These are phyloP conservation scores for Sporothrix sp. DNA, from an alignment of 2,329 filamentous ascomycete species.

Conservation along the genomic window DNA sequence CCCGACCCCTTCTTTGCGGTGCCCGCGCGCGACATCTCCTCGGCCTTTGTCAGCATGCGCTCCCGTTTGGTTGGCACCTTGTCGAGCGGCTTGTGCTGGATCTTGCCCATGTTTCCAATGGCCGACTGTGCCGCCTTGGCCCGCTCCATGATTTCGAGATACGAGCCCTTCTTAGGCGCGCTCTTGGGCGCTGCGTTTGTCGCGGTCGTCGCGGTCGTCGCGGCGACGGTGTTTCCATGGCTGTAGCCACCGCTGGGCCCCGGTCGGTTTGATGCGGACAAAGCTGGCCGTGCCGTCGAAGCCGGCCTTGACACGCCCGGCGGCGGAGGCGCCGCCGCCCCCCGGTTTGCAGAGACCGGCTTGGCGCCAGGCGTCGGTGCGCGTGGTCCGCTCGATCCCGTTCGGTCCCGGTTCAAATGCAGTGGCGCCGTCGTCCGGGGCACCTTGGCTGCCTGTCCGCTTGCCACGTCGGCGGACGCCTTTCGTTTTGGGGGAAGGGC, in stretches of 20 bases:
- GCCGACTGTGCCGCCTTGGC: constrained; percentile 55
- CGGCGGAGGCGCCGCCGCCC: too few relatives aligned
- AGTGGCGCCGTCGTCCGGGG: constrained; percentile 25
- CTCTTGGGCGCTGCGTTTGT: constrained; percentile 24
- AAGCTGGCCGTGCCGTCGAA: not conserved
- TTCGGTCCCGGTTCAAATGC: constrained; percentile 11
- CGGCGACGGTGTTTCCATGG: not conserved
- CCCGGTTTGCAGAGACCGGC: too few relatives aligned
- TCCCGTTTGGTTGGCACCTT: constrained; percentile 50
- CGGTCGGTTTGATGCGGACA: too few relatives aligned
- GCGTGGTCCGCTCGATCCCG: not conserved
- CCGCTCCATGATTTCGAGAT: constrained; percentile 62
- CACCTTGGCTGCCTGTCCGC: constrained; percentile 31
- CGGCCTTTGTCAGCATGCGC: constrained; percentile 11
- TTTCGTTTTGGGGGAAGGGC: constrained; percentile 43
- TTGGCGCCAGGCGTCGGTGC: too few relatives aligned
- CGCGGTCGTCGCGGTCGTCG: not conserved
- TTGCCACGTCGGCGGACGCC: constrained; percentile 38
- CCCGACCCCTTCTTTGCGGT: constrained; percentile 1
- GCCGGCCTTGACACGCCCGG: too few relatives aligned
- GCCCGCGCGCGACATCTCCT: constrained; percentile 4
- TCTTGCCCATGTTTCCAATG: constrained; percentile 56
- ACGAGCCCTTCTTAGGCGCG: constrained; percentile 62
- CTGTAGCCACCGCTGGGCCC: constrained; percentile 17
- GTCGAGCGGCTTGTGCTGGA: constrained; percentile 65